Evolutionary conservation across 1,284 basidiomycete genomes (phyloP).

Genomic region (Malassezia restricta): DNA sequence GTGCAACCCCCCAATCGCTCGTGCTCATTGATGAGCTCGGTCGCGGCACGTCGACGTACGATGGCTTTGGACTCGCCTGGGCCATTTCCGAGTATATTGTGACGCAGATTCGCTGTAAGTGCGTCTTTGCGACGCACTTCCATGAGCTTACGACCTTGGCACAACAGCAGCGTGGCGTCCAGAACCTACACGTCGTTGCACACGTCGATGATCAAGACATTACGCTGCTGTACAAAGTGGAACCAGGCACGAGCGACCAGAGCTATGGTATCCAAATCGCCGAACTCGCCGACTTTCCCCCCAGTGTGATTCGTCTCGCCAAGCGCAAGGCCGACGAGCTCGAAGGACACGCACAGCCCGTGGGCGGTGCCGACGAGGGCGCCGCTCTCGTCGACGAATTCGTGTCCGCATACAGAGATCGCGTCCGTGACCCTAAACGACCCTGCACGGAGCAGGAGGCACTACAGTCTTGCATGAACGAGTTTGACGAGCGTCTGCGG

Average conservation of each 20-base stretch:
- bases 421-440: background rate
- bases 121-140: conserved; percentile 94
- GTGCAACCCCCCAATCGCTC: conserved; percentile 79
- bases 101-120: conserved; percentile 60
- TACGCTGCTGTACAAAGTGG: conserved; percentile 86
- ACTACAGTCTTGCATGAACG: conserved; percentile 7
- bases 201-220: conserved; percentile 63
- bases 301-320: conserved; percentile 82
- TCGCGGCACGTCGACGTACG: conserved; percentile 94
- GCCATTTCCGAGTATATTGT: conserved; percentile 96
- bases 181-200: conserved; percentile 90
- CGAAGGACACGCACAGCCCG: conserved; percentile 64
- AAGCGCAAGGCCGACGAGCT: conserved; percentile 89
- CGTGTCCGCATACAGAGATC: conserved; percentile 3
- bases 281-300: conserved; percentile 87
- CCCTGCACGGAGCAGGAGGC: background rate
- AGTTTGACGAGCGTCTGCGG: conserved; percentile 7
- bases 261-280: conserved; percentile 98
- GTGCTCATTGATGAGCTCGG: conserved; percentile 98
- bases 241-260: conserved; percentile 61
- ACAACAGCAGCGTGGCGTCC: conserved; percentile 71
- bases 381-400: conserved; percentile 13
- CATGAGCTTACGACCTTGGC: conserved; percentile 90
- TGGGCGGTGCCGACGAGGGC: conserved; percentile 1
- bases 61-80: conserved; percentile 97